Percentiles rank a stretch among this genome's conserved stretches.
These are phyloP conservation scores for Aspergillus coremiiformis DNA, from an alignment of 495 filamentous ascomycete species.

Conservation along the genomic window DNA sequence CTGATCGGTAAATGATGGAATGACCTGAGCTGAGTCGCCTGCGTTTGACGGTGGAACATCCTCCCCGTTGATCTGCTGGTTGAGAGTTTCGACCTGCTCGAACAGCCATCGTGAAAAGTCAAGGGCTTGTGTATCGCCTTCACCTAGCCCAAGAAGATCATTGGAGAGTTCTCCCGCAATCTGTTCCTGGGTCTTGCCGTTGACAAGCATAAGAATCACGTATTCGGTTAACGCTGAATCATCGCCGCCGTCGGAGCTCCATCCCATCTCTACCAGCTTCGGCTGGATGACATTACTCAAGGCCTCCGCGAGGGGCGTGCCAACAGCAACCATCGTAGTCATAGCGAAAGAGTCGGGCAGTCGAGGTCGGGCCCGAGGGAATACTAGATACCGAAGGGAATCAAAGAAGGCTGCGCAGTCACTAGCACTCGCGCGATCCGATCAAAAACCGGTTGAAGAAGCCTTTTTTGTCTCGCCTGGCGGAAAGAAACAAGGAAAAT, in stretches of 20 bases:
- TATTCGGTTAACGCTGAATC: conserved; percentile 88
- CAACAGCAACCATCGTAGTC: conserved; percentile 64
- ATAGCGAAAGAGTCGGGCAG: conserved; percentile 33
- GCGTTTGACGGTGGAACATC: conserved; percentile 17
- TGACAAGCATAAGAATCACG: conserved; percentile 91
- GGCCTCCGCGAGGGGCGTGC: conserved; percentile 73
- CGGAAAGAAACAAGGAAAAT: too few species aligned
- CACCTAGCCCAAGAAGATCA: conserved; percentile 75
- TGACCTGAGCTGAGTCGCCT: conserved; percentile 21
- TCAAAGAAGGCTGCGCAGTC: neutral
- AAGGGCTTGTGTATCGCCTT: conserved; percentile 72
- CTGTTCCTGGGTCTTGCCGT: conserved; percentile 83
- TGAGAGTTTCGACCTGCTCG: conserved; percentile 64
- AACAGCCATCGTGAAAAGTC: conserved; percentile 91
- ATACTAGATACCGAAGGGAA: neutral
- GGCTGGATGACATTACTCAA: conserved; percentile 73
- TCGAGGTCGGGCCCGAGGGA: neutral
- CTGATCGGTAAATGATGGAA: conserved; percentile 30
- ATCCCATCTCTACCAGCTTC: conserved; percentile 93
- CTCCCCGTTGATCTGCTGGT: conserved; percentile 52
- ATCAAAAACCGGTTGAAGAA: neutral
- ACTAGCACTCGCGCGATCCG: neutral
- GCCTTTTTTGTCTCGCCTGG: neutral
- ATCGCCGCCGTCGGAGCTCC: conserved; percentile 71
- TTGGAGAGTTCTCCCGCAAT: conserved; percentile 83